Base-by-base conservation (phyloP, 805 yeast genomes). In the Metschnikowia bowlesiae region DNA sequence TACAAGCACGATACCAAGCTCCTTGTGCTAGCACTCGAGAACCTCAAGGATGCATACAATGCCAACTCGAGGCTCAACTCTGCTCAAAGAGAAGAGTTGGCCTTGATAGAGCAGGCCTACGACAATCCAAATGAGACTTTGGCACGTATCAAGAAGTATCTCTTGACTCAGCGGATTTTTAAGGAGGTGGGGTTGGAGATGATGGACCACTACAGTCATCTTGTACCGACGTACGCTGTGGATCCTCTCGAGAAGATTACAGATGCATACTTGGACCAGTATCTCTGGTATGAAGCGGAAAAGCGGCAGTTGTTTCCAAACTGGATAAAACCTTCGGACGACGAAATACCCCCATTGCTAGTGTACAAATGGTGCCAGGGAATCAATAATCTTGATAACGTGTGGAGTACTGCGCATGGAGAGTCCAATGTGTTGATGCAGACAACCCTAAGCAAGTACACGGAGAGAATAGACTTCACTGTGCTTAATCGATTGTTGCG, bases 351-450 rank as follows among this genome's bases (percentile, higher is more conserved):
- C 0, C 99, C 97, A 0, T 67, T 91, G 32, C 72, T 92, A 53
- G 96, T 87, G 1, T 90, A 92, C 69, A 92, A 91, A 63, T 94
- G 97, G 96, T 83, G 89, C 60, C 95, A 88, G 61, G 96, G 96
- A 11, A 76, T 94, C 43, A 92, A 89, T 64, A 89, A 89, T 56
- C 66, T 90, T 47, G 70, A 80, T 9, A 72, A 82, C 34, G 85
- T 92, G 1, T 94, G 99, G 99, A 82, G 84, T 46, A 79, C 84
- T 1, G 64, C 76, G 0, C 72, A 81, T 32, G 97, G 96, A 1
- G 86, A 88, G 60, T 77, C 87, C 40, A 83, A 86, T 57, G 97
- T 90, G 14, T 75, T 92, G 83, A 54, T 94, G n/a, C 92, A 91
- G 62, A 81, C 96, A 0, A 71, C 81, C 0, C 66, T 94, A 53